Percentiles rank a stretch among this genome's conserved stretches.
Conservation (phyloP, 306 rosid species). For the Herpetospermum pedunculosum region DNA sequence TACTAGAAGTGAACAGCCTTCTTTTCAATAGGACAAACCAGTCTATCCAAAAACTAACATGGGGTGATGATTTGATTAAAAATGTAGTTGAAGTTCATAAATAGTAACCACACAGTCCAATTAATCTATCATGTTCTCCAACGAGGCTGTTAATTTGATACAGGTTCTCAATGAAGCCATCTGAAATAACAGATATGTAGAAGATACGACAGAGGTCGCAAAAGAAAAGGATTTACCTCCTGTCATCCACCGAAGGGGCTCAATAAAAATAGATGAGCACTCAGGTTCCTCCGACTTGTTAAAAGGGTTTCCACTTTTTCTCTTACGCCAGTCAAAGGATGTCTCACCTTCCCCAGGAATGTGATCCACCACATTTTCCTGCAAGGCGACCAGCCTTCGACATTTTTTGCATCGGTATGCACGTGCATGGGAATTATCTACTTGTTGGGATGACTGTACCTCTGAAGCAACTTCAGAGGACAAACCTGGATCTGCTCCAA, state of each 20-base stretch:
- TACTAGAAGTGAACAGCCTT: not conserved
- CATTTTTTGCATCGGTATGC: conserved; percentile 88
- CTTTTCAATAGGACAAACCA: not conserved
- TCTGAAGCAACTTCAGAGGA: conserved; percentile 37
- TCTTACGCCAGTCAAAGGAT: conserved; percentile 57
- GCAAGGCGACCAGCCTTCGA: conserved; percentile 70
- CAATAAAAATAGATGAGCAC: conserved; percentile 86
- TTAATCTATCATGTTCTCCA: not conserved
- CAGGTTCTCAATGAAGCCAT: not conserved
- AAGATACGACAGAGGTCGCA: not conserved
- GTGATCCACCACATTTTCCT: conserved; percentile 72
- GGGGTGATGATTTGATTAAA: not conserved
- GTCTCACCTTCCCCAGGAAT: conserved; percentile 82
- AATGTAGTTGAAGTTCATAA: not conserved
- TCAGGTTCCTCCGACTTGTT: conserved; percentile 54
- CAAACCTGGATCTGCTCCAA: conserved; percentile 86
- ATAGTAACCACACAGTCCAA: not conserved
- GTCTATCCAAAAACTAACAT: not conserved
- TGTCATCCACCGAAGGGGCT: conserved; percentile 94
- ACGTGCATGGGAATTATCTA: conserved; percentile 25
- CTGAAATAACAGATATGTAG: not conserved
- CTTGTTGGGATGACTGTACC: conserved; percentile 33
- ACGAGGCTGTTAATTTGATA: not conserved
- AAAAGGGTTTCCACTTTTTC: conserved; percentile 56
- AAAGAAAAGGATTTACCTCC: conserved; percentile 39